Base-by-base conservation (phyloP, 306 rosid genomes). In the Fragaria vesca region DNA sequence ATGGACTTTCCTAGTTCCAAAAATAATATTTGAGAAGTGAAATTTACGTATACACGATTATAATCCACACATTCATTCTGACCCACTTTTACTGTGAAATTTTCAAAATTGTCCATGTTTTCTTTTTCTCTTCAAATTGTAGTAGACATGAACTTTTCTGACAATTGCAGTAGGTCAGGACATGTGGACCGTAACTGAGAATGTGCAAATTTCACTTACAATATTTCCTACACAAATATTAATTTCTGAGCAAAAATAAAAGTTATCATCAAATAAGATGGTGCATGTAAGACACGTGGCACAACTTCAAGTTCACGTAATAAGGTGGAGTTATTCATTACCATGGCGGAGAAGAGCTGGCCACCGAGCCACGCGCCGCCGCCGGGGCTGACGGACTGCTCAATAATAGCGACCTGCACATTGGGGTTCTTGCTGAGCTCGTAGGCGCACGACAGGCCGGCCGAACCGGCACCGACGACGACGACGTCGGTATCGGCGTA, bases 311-410 rank as follows among this genome's bases (percentile, higher is more conserved):
- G 1, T 50, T 16, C n/a, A 50, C 16, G 8, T 24, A 24, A 3
- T 50, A 16, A 30, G 21, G 12, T 18, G 43, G 1, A 2, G 5
- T 24, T 15, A 8, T 26, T 15, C 6, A 11, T 30, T 80, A 86
- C 97, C 99, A 95, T 93, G 77, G 97, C 97, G 12, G 98, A 95
- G 86, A 95, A 95, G 61, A 95, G 98, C 69, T 95, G 97, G 12
- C 97, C 97, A 1, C 97, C 98, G 71, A 95, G 97, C 98, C 98
- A 95, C 0, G 97, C 97, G 47, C 98, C 98, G 4, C 98, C 97
- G 12, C 97, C 97, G 43, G 97, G 98, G 85, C 97, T 92, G 28
- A 95, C 97, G 18, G 97, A 95, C 71, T 95, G 99, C 74, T 95
- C 97, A 62, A 95, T 87, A 10, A 95, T 95, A 52, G 99, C 97